Percentiles rank a stretch among this genome's conserved stretches.
phyloP scores from a whole-genome alignment of 768 basidiomycete genomes.

The Suillus discolor region DNA sequence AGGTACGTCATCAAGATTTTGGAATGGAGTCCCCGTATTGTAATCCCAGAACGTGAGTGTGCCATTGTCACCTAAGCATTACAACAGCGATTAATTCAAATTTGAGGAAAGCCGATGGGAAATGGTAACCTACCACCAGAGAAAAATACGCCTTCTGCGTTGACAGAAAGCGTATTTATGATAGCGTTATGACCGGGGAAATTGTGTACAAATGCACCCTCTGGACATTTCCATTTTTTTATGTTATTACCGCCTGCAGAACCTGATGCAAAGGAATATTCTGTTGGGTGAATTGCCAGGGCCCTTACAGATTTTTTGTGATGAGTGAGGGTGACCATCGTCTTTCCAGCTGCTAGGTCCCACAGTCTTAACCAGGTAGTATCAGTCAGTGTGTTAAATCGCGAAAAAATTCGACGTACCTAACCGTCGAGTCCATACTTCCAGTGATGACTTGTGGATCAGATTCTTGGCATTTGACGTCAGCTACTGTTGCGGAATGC shows the following conservation, averaged over 20 bases:
- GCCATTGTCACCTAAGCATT: conserved; percentile 80
- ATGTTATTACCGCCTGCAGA: conserved; percentile 99
- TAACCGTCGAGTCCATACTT: conserved; percentile 96
- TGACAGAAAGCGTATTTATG: conserved; percentile 94
- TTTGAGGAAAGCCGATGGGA: not conserved
- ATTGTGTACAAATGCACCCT: conserved; percentile 95
- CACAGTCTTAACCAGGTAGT: conserved; percentile 61
- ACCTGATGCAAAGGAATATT: conserved; percentile 94
- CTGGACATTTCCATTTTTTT: conserved; percentile 99
- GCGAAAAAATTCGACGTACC: conserved; percentile 47
- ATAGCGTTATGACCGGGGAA: conserved; percentile 96
- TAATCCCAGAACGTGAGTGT: conserved; percentile 94
- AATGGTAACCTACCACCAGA: conserved; percentile 75
- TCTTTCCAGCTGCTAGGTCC: conserved; percentile 98
- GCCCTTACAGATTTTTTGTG: conserved; percentile 98
- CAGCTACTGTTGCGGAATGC: conserved; percentile 93
- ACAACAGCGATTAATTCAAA: conserved; percentile 3
- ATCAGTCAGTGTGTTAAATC: conserved; percentile 6
- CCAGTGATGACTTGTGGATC: conserved; percentile 99
- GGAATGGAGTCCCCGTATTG: conserved; percentile 91
- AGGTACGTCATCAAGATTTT: conserved; percentile 89
- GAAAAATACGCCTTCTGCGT: conserved; percentile 95
- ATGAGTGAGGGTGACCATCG: conserved; percentile 95
- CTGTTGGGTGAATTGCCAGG: conserved; percentile 92
- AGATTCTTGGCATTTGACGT: conserved; percentile 94